Evolutionary conservation across 148 eudicot species (phyloP), one percentile per base, ranked within the genome.

Genomic region (Chenopodium quinoa): DNA sequence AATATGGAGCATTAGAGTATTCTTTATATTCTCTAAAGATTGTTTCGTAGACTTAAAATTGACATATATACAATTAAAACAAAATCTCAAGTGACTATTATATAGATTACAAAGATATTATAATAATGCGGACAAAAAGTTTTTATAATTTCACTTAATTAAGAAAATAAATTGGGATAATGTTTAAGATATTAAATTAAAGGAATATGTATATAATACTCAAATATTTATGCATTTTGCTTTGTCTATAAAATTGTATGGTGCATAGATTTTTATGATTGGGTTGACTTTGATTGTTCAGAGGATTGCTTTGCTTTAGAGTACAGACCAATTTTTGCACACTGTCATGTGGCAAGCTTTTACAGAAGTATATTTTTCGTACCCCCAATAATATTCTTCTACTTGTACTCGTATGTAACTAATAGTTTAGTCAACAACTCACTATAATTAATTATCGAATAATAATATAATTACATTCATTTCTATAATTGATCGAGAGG

Each of bases 271-370:
- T 29, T 69, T 17, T 7, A 71, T 71, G 13, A 71, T 16, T 71
- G 14, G 74, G 74, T 71, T 71, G 74, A 71, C 52, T 71, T 71
- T 71, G 13, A 71, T 19, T 37, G 25, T 71, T 19, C 27, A 71
- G n/a, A 40, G 14, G 48, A 40, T 37, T 37, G 52, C 74, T 7
- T 71, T 40, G 74, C 22, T 71, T 71, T 23, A 40, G 27, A 71
- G 50, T 71, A 40, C 23, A 71, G 74, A 19, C 27, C 27, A 37
- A 62, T n/a, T 44, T 37, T 4, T 71, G 50, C 23, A 40, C 72
- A 29, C 34, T 68, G 72, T 68, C 72, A 68, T 29, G 66, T 62
- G 66, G n/a, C n/a, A 62, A 62, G 11, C 66, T 22, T 62, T 62
- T 62, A 22, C 25, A 22, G 9, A n/a, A 62, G 66, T 62, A 62